These are phyloP conservation scores for Neostapfia colusana DNA, from an alignment of 176 grass and related monocot species.

Conservation along the genomic window DNA sequence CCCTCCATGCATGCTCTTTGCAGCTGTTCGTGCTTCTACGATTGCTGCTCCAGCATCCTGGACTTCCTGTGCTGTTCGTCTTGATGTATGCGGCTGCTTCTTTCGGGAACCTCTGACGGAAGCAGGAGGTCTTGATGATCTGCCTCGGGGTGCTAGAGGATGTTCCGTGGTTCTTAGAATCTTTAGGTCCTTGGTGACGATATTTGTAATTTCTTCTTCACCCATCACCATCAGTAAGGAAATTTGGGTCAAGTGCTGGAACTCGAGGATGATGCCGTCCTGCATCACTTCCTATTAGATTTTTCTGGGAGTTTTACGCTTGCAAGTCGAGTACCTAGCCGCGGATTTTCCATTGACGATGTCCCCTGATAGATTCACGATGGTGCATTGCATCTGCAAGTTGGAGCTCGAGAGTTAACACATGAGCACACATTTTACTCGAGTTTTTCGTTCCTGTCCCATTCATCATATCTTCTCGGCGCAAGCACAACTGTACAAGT, in stretches of 20 bases:
- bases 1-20: neutral
- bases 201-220: neutral
- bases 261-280: neutral
- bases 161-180: neutral
- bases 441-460: neutral
- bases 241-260: neutral
- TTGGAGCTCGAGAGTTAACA: too few species aligned
- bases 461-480: neutral
- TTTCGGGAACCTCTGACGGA: neutral
- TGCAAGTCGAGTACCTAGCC: neutral
- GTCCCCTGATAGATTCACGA: neutral
- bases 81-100: conserved; percentile 6
- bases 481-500: neutral
- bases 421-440: too few species aligned
- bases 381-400: neutral
- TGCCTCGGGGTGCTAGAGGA: neutral
- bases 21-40: conserved; percentile 73
- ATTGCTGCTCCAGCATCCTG: conserved; percentile 62
- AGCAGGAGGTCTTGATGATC: neutral
- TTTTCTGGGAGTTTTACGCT: neutral
- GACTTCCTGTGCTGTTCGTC: conserved; percentile 70
- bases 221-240: neutral
- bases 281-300: neutral
- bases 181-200: neutral
- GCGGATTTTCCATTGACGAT: neutral